phyloP scores from a whole-genome alignment of 768 basidiomycete species.

The Lepiota subincarnata region DNA sequence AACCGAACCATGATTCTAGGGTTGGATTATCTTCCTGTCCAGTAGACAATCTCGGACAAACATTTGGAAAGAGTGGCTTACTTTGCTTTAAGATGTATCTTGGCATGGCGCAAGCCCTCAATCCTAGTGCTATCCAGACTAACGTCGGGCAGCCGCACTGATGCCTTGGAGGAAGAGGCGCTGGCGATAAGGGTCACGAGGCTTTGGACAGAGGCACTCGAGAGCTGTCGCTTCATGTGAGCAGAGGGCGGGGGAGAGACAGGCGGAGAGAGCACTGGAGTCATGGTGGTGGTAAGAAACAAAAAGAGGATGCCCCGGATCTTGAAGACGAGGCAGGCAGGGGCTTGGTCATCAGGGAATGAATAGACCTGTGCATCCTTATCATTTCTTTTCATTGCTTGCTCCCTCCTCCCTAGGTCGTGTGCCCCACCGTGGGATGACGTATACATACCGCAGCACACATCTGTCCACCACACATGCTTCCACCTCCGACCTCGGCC shows the following conservation, averaged over 20 bases:
- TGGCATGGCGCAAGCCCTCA: conserved; percentile 59
- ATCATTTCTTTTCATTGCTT: too few relatives aligned
- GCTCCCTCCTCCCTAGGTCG: too few relatives aligned
- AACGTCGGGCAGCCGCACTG: conserved; percentile 31
- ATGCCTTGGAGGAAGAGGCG: conserved; percentile 28
- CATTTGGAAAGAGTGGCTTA: conserved; percentile 39
- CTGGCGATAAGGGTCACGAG: conserved; percentile 26
- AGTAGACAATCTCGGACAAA: conserved; percentile 31
- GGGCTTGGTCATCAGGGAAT: too few relatives aligned
- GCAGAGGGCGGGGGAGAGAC: neutral
- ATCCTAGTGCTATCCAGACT: conserved; percentile 42
- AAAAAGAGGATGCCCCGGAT: conserved; percentile 5
- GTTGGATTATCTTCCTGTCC: conserved; percentile 19
- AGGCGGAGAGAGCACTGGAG: conserved; percentile 1
- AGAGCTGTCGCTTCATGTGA: conserved; percentile 20
- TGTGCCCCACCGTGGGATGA: too few relatives aligned
- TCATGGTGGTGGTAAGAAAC: conserved; percentile 14
- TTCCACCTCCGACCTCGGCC: too few relatives aligned
- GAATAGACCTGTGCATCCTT: too few relatives aligned
- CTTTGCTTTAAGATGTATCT: conserved; percentile 61
- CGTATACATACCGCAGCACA: too few relatives aligned
- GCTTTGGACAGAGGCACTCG: conserved; percentile 30
- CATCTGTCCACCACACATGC: too few relatives aligned
- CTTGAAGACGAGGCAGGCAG: too few relatives aligned
- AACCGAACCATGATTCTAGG: conserved; percentile 27